A percentile compares a stretch with the other conserved stretches of the same genome.
Evolutionary conservation across 2,329 filamentous ascomycete genomes (phyloP).

Genomic region (Neofusicoccum kwambonambiense): DNA sequence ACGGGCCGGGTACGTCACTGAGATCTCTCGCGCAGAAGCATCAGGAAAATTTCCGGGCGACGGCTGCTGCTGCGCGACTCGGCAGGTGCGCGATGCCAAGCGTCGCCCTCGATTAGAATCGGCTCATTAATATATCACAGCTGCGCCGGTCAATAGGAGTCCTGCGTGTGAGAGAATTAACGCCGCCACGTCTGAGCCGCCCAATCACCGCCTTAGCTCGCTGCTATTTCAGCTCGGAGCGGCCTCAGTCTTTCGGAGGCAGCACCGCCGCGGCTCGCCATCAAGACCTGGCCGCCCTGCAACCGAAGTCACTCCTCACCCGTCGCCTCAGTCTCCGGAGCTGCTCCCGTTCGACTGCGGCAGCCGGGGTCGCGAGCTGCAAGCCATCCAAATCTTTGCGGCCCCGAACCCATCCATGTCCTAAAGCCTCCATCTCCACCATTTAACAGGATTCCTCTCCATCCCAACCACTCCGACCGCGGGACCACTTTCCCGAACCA

Average conservation of each 20-base stretch:
- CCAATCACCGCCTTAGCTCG: background rate
- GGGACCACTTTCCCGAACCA: too few species aligned
- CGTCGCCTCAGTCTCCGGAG: too few species aligned
- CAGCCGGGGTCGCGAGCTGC: too few species aligned
- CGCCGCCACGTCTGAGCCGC: background rate
- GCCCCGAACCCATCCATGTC: too few species aligned
- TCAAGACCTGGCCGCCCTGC: background rate
- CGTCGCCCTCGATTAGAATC: background rate
- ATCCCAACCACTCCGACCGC: too few species aligned
- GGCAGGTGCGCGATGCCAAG: background rate
- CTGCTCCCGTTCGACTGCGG: too few species aligned
- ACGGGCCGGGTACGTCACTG: background rate
- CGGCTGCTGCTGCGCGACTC: background rate
- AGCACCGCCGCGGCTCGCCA: too few species aligned
- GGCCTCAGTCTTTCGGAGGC: background rate
- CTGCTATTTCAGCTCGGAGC: background rate
- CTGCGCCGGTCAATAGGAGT: background rate
- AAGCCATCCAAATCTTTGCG: too few species aligned
- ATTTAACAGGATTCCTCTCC: too few species aligned
- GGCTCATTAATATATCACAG: background rate
- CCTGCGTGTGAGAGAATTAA: background rate
- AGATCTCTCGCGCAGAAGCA: background rate
- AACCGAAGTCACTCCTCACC: too few species aligned
- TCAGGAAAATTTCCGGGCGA: too few species aligned
- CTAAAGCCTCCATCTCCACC: too few species aligned